A percentile compares a stretch with the other conserved stretches of the same genome.
These are phyloP conservation scores for Ramaria sp. DNA, from an alignment of 768 basidiomycete species.

Conservation along the genomic window DNA sequence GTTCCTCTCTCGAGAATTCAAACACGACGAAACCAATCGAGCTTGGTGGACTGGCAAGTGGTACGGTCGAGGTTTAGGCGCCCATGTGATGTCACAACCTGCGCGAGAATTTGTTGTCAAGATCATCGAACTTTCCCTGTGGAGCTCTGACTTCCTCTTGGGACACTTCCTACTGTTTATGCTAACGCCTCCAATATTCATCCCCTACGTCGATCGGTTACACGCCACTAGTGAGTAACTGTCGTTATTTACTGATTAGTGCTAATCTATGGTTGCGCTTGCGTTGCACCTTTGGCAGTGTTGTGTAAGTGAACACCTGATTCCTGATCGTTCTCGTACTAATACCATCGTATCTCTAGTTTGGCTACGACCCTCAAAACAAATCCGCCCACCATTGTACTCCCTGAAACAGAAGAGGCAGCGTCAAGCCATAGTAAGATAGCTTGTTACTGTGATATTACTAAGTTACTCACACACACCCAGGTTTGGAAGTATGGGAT, in stretches of 20 bases:
- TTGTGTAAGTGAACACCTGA: slow-evolving; percentile 8
- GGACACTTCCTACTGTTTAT: slow-evolving; percentile 85
- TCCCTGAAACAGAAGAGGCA: slow-evolving; percentile 83
- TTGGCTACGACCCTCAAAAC: slow-evolving; percentile 92
- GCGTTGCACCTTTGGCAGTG: slow-evolving; percentile 10
- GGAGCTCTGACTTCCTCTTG: slow-evolving; percentile 88
- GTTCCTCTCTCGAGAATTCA: slow-evolving; percentile 95
- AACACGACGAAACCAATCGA: slow-evolving; percentile 96
- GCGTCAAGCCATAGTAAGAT: slow-evolving; percentile 77
- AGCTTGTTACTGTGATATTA: slow-evolving; percentile 3
- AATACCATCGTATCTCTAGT: slow-evolving; percentile 31
- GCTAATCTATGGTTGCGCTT: neutral
- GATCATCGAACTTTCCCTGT: slow-evolving; percentile 90
- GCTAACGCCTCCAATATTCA: slow-evolving; percentile 75
- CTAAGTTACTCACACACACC: slow-evolving; percentile 7
- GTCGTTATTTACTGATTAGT: neutral
- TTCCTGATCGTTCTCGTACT: neutral
- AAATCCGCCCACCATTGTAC: slow-evolving; percentile 87
- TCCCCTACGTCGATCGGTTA: slow-evolving; percentile 86
- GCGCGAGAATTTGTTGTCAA: slow-evolving; percentile 97
- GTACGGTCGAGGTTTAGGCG: slow-evolving; percentile 90
- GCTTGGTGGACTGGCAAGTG: slow-evolving; percentile 99
- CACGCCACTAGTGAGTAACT: slow-evolving; percentile 77
- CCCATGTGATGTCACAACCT: slow-evolving; percentile 93
- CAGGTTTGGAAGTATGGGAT: slow-evolving; percentile 79